phyloP scores from a whole-genome alignment of 306 rosid species.

The Arachis hypogaea region DNA sequence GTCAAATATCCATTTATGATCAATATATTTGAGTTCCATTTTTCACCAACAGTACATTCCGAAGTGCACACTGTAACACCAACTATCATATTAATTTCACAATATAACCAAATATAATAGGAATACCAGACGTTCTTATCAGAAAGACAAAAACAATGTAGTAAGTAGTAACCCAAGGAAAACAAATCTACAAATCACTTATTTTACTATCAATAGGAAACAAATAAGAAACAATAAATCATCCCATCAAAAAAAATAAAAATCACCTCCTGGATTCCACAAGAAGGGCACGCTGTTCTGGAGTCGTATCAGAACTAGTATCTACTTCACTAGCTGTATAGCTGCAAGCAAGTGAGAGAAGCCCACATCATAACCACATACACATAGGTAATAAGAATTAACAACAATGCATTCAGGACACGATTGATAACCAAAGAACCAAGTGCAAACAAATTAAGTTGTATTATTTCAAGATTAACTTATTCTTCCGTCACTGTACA shows the following conservation, averaged over 20 bases:
- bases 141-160: conserved; percentile 1
- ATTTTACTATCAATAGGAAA: neutral
- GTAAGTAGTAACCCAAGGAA: conserved; percentile 5
- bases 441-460: conserved; percentile 24
- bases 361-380: no score
- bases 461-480: conserved; percentile 9
- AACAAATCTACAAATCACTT: conserved; percentile 11
- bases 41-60: conserved; percentile 19
- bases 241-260: neutral
- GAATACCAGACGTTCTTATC: conserved; percentile 8
- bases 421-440: conserved; percentile 17
- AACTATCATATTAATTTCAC: conserved; percentile 1
- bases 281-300: no score
- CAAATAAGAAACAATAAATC: neutral
- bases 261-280: conserved; percentile 82
- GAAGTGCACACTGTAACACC: conserved; percentile 12
- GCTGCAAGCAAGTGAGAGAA: no score
- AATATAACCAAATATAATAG: neutral
- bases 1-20: neutral
- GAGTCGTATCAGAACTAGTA: no score
- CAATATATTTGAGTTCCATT: neutral
- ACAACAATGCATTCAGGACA: no score
- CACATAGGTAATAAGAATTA: no score
- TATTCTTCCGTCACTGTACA: neutral
- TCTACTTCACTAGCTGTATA: no score